phyloP scores from a whole-genome alignment of 2,329 filamentous ascomycete species.

The Aspergillus bombycis region DNA sequence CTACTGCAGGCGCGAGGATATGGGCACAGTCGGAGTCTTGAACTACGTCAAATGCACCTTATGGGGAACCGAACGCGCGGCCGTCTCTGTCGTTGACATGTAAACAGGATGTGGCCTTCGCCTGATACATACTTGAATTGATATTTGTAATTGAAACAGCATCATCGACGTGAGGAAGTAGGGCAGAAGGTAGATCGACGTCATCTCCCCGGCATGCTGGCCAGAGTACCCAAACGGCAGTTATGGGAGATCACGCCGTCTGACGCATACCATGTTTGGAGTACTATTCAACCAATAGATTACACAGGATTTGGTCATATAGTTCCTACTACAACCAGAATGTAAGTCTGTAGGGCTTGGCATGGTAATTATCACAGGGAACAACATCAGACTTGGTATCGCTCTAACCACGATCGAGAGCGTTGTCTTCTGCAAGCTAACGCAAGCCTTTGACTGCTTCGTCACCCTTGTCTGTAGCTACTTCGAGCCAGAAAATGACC shows the following conservation, averaged over 20 bases:
- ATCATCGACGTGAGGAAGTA: not conserved
- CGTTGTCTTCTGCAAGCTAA: too few relatives aligned
- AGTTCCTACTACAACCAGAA: not conserved
- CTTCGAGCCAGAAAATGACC: not conserved
- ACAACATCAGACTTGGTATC: not conserved
- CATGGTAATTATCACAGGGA: conserved; percentile 2
- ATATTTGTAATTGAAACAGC: not conserved
- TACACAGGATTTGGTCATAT: not conserved
- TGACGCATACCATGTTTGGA: not conserved
- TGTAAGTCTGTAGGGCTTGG: conserved; percentile 14
- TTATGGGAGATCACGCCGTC: not conserved
- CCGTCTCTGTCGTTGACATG: not conserved
- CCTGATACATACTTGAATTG: not conserved
- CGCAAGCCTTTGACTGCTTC: too few relatives aligned
- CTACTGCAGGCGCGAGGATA: not conserved
- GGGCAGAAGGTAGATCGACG: not conserved
- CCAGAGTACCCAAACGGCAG: not conserved
- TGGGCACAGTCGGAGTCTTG: not conserved
- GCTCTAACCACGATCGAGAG: not conserved
- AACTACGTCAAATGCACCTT: not conserved
- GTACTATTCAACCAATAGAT: not conserved
- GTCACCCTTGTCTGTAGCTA: not conserved
- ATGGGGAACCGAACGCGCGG: not conserved
- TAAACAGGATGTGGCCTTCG: not conserved
- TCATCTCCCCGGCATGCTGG: not conserved